Conservation (phyloP, 1,284 basidiomycete genomes). For the Moesziomyces globuligerus region DNA sequence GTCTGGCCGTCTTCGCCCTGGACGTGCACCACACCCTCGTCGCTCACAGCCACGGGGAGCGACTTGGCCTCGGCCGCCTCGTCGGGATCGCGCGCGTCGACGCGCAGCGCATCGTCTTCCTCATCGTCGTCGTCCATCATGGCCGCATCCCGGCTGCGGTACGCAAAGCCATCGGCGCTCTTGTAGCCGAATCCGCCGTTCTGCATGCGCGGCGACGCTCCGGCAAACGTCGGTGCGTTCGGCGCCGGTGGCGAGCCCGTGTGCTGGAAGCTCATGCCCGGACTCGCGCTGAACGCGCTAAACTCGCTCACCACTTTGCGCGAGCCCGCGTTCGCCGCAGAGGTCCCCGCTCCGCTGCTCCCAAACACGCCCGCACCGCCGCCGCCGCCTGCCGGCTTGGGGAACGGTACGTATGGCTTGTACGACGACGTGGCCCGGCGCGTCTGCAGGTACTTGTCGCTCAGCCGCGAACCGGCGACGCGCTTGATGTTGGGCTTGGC, state of each 20-base stretch:
- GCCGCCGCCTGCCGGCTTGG: conserved; percentile 35
- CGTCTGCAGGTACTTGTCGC: conserved; percentile 61
- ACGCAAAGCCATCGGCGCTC: conserved; percentile 28
- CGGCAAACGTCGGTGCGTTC: conserved; percentile 15
- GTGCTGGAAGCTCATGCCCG: conserved; percentile 56
- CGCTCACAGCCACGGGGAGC: conserved; percentile 41
- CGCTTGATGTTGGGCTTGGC: conserved; percentile 81
- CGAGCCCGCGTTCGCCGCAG: conserved; percentile 22
- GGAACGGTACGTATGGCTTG: conserved; percentile 50
- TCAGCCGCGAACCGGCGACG: conserved; percentile 69
- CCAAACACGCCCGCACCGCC: conserved; percentile 10
- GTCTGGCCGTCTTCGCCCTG: conserved; percentile 64
- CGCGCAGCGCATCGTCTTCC: conserved; percentile 55
- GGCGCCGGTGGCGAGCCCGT: conserved; percentile 38
- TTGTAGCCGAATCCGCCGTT: conserved; percentile 39
- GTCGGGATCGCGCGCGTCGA: conserved; percentile 41
- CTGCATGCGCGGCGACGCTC: conserved; percentile 20
- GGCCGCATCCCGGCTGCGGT: conserved; percentile 28
- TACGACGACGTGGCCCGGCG: conserved; percentile 51
- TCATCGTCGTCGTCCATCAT: conserved; percentile 59
- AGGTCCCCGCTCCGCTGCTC: not conserved
- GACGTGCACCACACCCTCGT: conserved; percentile 55
- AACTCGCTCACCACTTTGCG: conserved; percentile 60
- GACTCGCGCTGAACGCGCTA: conserved; percentile 54
- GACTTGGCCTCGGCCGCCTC: conserved; percentile 24